Evolutionary conservation across 2,329 filamentous ascomycete species (phyloP), one percentile per base, ranked within the genome.

Genomic region (Aspergillus ochraceus): DNA sequence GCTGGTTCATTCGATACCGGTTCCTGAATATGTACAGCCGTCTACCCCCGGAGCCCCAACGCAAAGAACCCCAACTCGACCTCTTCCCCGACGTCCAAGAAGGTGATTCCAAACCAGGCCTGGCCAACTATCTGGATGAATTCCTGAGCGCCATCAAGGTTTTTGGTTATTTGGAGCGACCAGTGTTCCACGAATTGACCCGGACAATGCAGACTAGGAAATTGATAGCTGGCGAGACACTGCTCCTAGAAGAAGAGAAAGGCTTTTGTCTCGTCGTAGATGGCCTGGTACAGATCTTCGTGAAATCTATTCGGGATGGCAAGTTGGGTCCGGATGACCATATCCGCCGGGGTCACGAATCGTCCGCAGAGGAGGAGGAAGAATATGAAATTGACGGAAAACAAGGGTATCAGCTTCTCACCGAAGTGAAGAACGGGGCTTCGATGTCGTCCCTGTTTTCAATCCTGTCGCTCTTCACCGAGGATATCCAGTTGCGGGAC

Each of bases 391-490:
- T 82, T 32, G 77, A 84, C 5, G 85, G 84, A 8, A 88, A 91
- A 58, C 92, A 97, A 72, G 91, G 90, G 32, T 99, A 99, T 70
- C 95, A 98, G 73, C 84, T 99, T 45, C 82, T 99, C 56, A 99
- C 95, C 0, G 96, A 99, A 76, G 94, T 99, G 55, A 96, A 95
- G 70, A 99, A 99, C 69, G 95, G 95, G 14, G 93, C 95, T 1
- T 94, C 96, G 1, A 97, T 99, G 94, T 99, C 95, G 5, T 99
- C 95, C 0, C 79, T 99, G 2, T 99, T 99, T 76, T 98, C 95
- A 0, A 97, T 99, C 66, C 87, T 99, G 77, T 96, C 94, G 2
- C 81, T 99, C 0, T 99, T 99, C 71, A 99, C 95, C 3, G 95
- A 99, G 74, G 93, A 97, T 70, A 88, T 99, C 55, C 90, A 90